Percentiles rank a stretch among this genome's conserved stretches.
Evolutionary conservation across 1,284 basidiomycete species (phyloP).

Genomic region (Pseudozyma thailandica): DNA sequence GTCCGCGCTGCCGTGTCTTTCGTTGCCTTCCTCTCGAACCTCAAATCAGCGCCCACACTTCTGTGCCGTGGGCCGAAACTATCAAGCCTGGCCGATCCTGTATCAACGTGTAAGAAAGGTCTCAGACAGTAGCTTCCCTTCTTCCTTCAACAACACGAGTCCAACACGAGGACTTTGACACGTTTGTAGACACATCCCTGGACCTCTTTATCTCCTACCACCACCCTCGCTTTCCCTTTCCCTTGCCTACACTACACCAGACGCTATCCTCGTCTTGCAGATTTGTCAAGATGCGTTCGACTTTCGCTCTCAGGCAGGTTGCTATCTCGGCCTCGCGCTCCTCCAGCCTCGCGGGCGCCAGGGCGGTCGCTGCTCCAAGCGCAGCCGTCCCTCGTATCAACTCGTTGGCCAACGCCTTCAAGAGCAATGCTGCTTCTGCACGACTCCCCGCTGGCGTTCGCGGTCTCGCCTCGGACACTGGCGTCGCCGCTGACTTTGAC

Average conservation of each 20-base stretch:
- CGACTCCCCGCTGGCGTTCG: slow-evolving; percentile 24
- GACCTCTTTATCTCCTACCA: neutral
- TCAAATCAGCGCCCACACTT: too few relatives aligned
- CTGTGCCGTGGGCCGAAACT: too few relatives aligned
- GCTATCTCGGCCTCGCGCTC: slow-evolving; percentile 42
- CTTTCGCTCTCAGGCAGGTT: slow-evolving; percentile 40
- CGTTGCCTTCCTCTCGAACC: too few relatives aligned
- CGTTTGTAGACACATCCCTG: too few relatives aligned
- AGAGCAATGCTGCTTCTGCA: slow-evolving; percentile 13
- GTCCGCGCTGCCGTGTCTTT: too few relatives aligned
- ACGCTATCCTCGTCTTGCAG: neutral
- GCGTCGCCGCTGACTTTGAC: slow-evolving; percentile 52
- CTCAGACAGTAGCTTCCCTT: too few relatives aligned
- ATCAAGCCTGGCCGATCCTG: too few relatives aligned
- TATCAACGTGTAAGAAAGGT: too few relatives aligned
- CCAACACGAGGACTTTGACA: too few relatives aligned
- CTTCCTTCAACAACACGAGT: too few relatives aligned
- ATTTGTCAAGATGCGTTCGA: slow-evolving; percentile 39
- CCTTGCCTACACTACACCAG: neutral
- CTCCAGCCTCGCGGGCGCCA: slow-evolving; percentile 20
- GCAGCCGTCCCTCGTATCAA: slow-evolving; percentile 15
- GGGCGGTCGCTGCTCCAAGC: slow-evolving; percentile 14
- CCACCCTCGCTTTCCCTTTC: slow-evolving; percentile 1
- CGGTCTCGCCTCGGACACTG: slow-evolving; percentile 19
- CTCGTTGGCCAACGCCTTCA: slow-evolving; percentile 16